Evolutionary conservation across 2,329 filamentous ascomycete species (phyloP).

Genomic region (Colletotrichum sp.): DNA sequence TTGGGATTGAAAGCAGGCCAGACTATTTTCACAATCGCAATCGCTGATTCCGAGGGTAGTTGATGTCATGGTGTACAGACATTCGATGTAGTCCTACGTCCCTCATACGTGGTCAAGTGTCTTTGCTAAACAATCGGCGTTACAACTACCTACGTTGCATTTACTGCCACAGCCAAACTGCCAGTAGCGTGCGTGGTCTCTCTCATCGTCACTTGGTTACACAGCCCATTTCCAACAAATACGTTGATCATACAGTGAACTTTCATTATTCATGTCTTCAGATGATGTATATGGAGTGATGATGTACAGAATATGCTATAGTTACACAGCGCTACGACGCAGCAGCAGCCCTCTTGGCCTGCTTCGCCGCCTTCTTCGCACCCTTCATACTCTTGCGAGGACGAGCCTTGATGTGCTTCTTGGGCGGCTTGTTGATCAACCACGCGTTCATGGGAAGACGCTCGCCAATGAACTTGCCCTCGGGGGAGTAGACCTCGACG

Average conservation of each 20-base stretch:
- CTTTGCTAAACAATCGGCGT: neutral
- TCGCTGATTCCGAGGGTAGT: neutral
- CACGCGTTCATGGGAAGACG: slow-evolving; percentile 76
- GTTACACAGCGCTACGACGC: neutral
- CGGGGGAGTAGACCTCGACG: slow-evolving; percentile 84
- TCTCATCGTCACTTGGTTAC: neutral
- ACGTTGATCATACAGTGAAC: neutral
- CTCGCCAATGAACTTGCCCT: slow-evolving; percentile 78
- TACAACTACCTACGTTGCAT: neutral
- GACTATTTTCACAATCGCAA: neutral
- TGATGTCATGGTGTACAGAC: neutral
- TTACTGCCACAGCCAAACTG: neutral
- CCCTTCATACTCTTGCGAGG: slow-evolving; percentile 76
- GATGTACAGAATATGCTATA: neutral
- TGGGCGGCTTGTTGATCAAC: slow-evolving; percentile 62
- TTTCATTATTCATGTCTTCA: neutral
- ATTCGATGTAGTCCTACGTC: neutral
- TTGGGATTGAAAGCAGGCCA: neutral
- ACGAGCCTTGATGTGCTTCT: slow-evolving; percentile 55
- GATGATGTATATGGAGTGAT: neutral
- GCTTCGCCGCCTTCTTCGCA: slow-evolving; percentile 57
- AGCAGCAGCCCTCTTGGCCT: slow-evolving; percentile 27
- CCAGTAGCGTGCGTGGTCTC: fast-evolving
- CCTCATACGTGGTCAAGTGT: neutral
- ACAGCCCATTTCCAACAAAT: neutral